Evolutionary conservation across 1,139 yeast species (phyloP).

Genomic region (Debaryomyces sp.): DNA sequence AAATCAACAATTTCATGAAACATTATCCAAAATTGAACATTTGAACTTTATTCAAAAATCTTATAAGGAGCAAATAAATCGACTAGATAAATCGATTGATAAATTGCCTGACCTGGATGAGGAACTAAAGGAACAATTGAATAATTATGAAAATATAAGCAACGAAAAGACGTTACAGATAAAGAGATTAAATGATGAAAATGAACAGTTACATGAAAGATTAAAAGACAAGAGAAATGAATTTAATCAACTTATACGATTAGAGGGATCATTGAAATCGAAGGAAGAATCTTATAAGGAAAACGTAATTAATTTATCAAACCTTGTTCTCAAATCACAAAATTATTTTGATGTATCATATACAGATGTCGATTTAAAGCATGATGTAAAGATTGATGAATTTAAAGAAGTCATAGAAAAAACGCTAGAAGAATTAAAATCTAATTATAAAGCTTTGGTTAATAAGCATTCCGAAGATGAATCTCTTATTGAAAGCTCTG

Average conservation of each 20-base stretch:
- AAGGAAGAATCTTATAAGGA: slow-evolving; percentile 36
- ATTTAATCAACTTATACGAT: slow-evolving; percentile 46
- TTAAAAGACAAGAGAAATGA: slow-evolving; percentile 30
- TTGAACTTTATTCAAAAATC: slow-evolving; percentile 50
- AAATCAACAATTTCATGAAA: slow-evolving; percentile 80
- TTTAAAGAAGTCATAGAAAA: slow-evolving; percentile 11
- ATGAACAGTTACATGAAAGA: slow-evolving; percentile 13
- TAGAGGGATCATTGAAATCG: slow-evolving; percentile 62
- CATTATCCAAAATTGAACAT: slow-evolving; percentile 65
- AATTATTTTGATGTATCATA: neutral
- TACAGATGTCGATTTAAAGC: slow-evolving; percentile 10
- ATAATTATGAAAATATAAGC: slow-evolving; percentile 56
- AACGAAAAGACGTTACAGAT: slow-evolving; percentile 36
- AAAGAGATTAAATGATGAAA: slow-evolving; percentile 14
- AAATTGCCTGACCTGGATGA: slow-evolving; percentile 52
- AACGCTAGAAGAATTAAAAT: neutral
- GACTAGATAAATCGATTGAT: slow-evolving; percentile 49
- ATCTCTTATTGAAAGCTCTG: slow-evolving; percentile 4
- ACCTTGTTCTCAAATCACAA: neutral
- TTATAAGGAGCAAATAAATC: slow-evolving; percentile 49
- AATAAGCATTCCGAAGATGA: slow-evolving; percentile 6
- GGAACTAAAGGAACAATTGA: slow-evolving; percentile 49
- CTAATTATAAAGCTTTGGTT: neutral
- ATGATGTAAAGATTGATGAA: slow-evolving; percentile 11
- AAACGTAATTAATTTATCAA: slow-evolving; percentile 10